phyloP scores from a whole-genome alignment of 345 rosid species.

The Dimocarpus longan region DNA sequence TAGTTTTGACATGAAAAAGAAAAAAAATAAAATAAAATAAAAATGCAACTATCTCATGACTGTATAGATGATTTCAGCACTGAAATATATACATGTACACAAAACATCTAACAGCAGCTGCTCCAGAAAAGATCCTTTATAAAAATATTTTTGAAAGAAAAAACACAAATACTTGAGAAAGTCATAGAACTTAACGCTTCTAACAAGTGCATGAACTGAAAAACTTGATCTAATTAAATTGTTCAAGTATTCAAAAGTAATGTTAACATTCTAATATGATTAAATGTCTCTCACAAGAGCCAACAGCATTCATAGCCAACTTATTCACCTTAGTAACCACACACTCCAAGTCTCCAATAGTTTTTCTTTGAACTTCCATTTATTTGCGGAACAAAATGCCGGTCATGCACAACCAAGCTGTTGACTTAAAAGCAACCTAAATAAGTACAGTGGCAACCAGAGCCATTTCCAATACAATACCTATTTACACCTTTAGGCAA shows the following conservation, averaged over 20 bases:
- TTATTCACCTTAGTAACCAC: conserved; percentile 4
- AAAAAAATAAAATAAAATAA: too few species aligned
- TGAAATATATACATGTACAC: neutral
- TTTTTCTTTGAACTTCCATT: neutral
- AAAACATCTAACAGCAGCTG: neutral
- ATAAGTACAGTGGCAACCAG: neutral
- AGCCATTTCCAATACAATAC: neutral
- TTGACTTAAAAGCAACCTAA: neutral
- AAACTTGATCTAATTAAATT: neutral
- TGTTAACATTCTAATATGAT: conserved; percentile 10
- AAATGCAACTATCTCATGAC: neutral
- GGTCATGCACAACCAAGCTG: neutral
- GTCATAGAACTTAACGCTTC: neutral
- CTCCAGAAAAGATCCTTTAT: neutral
- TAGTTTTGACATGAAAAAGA: neutral
- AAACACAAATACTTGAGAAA: neutral
- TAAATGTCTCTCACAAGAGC: conserved; percentile 5
- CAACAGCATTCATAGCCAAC: neutral
- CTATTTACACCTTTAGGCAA: neutral
- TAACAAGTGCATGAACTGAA: neutral
- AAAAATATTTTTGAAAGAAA: neutral
- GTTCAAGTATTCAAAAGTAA: neutral
- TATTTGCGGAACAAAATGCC: neutral
- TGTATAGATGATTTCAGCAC: neutral
- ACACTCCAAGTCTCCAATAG: neutral